Evolutionary conservation across 805 yeast genomes (phyloP), one percentile per base, ranked within the genome.

Genomic region (Candida coleopterorum): DNA sequence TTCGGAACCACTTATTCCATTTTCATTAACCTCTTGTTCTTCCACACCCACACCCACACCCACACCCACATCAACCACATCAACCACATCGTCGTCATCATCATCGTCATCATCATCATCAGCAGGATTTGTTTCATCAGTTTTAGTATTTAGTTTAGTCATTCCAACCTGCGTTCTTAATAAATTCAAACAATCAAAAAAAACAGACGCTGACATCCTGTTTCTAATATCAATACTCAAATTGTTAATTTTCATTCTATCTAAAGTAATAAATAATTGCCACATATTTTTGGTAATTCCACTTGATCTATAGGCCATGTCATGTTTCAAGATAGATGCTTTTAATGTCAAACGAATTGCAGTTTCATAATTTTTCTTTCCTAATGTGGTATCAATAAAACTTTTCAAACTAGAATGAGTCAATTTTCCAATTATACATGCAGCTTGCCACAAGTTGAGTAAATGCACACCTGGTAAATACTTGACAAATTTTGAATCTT

Each of bases 281-380:
- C 98, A 90, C 68, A 88, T 81, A 52, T 88, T 88, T 50, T 84
- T 75, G 93, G 93, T 86, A 41, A 93, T 87, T 7, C 96, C 96
- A 31, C 95, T 80, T 0, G 95, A 85, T 46, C 97, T 74, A 55
- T 85, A 86, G 0, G 97, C 86, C 70, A 93, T 80, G 53, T 90
- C 98, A 60, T 89, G 93, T 49, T 87, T 87, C 48, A 86, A 67
- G 20, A 90, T 81, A 0, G 96, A 86, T 0, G 96, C 94, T 41
- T 78, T 78, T 39, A 79, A 74, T 2, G 93, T 79, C 31, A 85
- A 59, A 14, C 73, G 67, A 16, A 85, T 77, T 1, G 93, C 93
- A 16, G 67, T 64, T 42, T 74, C 75, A 49, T 81, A 86, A 21
- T 83, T 72, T 37, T 71, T 74, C 52, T 77, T 80, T 6, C 96